Evolutionary conservation across 495 filamentous ascomycete species (phyloP).

Genomic region (Podospora sp.): DNA sequence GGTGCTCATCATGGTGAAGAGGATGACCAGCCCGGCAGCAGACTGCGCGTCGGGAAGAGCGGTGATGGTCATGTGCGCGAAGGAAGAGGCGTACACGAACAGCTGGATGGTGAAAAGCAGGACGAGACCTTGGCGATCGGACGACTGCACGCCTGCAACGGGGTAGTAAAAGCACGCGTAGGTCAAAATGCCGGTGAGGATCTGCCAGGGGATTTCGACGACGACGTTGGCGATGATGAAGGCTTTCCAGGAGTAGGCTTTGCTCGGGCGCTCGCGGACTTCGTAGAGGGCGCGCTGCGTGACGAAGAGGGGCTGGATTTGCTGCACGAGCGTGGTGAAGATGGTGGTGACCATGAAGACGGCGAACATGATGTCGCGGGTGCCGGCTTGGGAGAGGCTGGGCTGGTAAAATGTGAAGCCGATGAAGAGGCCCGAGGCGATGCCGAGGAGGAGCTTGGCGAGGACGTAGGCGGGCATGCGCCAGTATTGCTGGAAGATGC

Average conservation of each 20-base stretch:
- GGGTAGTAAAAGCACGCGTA: constrained; percentile 69
- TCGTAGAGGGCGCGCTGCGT: constrained; percentile 67
- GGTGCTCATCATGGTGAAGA: constrained; percentile 64
- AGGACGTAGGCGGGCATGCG: constrained; percentile 74
- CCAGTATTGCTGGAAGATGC: constrained; percentile 79
- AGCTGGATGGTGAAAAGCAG: constrained; percentile 59
- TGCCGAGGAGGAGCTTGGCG: constrained; percentile 51
- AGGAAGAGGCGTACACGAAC: constrained; percentile 63
- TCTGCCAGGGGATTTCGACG: constrained; percentile 73
- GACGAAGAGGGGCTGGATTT: constrained; percentile 71
- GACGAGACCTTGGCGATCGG: constrained; percentile 60
- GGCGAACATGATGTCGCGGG: constrained; percentile 68
- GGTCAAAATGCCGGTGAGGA: constrained; percentile 60
- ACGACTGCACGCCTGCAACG: constrained; percentile 53
- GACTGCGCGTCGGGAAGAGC: constrained; percentile 64
- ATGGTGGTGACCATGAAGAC: constrained; percentile 74
- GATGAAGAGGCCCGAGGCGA: constrained; percentile 61
- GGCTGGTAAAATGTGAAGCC: constrained; percentile 77
- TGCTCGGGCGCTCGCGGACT: constrained; percentile 68
- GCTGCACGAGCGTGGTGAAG: constrained; percentile 63
- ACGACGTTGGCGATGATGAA: constrained; percentile 70
- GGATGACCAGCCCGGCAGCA: constrained; percentile 62
- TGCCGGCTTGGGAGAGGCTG: constrained; percentile 58
- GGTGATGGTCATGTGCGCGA: constrained; percentile 67
- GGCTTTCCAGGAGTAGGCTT: constrained; percentile 71